These are phyloP conservation scores for Mangifera indica DNA, from an alignment of 345 rosid genomes.

Conservation along the genomic window DNA sequence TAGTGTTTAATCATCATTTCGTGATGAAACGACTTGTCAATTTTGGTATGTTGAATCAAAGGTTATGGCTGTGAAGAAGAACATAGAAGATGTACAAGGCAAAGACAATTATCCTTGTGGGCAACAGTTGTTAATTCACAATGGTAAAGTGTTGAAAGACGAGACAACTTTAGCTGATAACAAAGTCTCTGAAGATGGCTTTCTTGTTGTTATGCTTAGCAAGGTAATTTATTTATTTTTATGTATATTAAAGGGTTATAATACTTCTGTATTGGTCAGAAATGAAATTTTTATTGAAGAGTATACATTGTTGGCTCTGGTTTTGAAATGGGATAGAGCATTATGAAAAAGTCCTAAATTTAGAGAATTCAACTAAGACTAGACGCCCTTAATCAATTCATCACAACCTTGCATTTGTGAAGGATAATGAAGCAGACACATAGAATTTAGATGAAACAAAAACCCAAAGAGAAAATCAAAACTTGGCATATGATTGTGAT, in stretches of 20 bases:
- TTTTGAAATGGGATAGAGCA: too few relatives aligned
- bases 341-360: too few relatives aligned
- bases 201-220: slow-evolving; percentile 99
- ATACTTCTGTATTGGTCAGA: not conserved
- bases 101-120: slow-evolving; percentile 97
- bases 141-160: slow-evolving; percentile 97
- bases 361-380: too few relatives aligned
- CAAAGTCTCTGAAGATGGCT: slow-evolving; percentile 89
- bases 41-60: slow-evolving; percentile 10
- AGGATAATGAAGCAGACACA: too few relatives aligned
- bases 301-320: not conserved
- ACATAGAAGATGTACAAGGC: slow-evolving; percentile 92
- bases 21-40: not conserved
- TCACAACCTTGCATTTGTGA: too few relatives aligned
- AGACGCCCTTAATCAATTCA: too few relatives aligned
- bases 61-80: slow-evolving; percentile 98
- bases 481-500: too few relatives aligned
- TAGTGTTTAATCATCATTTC: slow-evolving; percentile 2
- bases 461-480: too few relatives aligned
- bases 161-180: slow-evolving; percentile 83
- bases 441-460: too few relatives aligned
- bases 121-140: slow-evolving; percentile 86
- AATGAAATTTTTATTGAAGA: not conserved
- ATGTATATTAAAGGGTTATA: not conserved
- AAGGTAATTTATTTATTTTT: slow-evolving; percentile 44